Base-by-base conservation (phyloP, 768 basidiomycete species). In the Russula earlei region DNA sequence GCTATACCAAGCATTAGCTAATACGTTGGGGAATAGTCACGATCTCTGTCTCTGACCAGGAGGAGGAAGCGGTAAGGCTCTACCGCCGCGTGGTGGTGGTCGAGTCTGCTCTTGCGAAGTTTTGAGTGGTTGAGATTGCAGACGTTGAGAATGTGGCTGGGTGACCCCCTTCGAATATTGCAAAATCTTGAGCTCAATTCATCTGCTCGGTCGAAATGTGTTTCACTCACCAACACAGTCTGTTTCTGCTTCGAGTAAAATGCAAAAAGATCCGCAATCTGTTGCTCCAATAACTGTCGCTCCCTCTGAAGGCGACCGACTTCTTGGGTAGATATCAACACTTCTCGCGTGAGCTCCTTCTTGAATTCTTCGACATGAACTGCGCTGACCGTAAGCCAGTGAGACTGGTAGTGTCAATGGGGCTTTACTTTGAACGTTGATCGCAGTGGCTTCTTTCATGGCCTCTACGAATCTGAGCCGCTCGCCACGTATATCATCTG, bases 391-490 rank as follows among this genome's bases (percentile, higher is more conserved):
- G 60, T 61, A 1, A 62, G 51, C 40, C 22, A 50, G 53, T 56
- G 41, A 37, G 42, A 29, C 4, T 7, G 45, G 34, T 45, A 33
- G 17, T 3, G 9, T 29, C 15, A 19, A 31, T 40, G 9, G 36
- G 8, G 12, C 56, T 67, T 60, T 68, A 86, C 88, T 72, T 67
- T 88, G 84, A 2, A 94, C 82, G 60, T 93, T 92, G 63, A 94
- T 87, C 1, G 82, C 81, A 0, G 91, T 94, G 1, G 90, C 91
- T 62, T 91, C 87, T 66, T 88, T 88, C 91, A 93, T 94, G n/a
- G 91, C 90, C 64, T 94, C 91, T 5, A 93, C 87, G 63, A 94
- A 93, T 6, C 87, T 76, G 52, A 93, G 70, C 45, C 90, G 71
- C 69, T 93, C 91, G 1, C 91, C 90, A 50, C 84, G 83, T 51